These are phyloP conservation scores for Colletotrichum brevisporum DNA, from an alignment of 2,329 filamentous ascomycete genomes.

Conservation along the genomic window DNA sequence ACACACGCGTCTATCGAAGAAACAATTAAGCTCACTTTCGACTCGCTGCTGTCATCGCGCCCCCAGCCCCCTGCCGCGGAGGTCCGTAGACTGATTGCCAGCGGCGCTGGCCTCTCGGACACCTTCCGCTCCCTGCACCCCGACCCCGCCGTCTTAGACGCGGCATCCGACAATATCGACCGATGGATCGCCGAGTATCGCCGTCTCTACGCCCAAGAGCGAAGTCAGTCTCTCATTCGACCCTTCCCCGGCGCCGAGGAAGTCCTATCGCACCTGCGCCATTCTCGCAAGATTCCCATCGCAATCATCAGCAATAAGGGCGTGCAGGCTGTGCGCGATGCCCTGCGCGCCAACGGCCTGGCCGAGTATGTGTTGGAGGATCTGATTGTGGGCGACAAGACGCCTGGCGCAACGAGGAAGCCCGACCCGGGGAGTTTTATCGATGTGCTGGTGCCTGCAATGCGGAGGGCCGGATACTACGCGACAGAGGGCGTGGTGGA, in stretches of 20 bases:
- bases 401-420: conserved; percentile 37
- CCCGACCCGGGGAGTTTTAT: conserved; percentile 36
- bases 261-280: too few relatives aligned
- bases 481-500: background rate
- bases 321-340: too few relatives aligned
- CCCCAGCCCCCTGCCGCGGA: conserved; percentile 26
- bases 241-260: too few relatives aligned
- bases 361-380: conserved; percentile 12
- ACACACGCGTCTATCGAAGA: conserved; percentile 38
- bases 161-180: too few relatives aligned
- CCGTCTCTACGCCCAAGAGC: too few relatives aligned
- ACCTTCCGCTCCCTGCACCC: too few relatives aligned
- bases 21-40: conserved; percentile 40
- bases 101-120: conserved; percentile 25
- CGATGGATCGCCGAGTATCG: too few relatives aligned
- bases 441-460: conserved; percentile 8
- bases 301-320: too few relatives aligned
- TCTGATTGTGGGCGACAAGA: conserved; percentile 33
- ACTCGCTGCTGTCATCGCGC: conserved; percentile 15
- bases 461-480: background rate
- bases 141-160: too few relatives aligned
- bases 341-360: too few relatives aligned
- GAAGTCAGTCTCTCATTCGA: too few relatives aligned
- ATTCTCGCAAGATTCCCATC: too few relatives aligned
- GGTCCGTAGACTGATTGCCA: conserved; percentile 33